Evolutionary conservation across 805 yeast species (phyloP).

Genomic region (Isabelozyma heimii): DNA sequence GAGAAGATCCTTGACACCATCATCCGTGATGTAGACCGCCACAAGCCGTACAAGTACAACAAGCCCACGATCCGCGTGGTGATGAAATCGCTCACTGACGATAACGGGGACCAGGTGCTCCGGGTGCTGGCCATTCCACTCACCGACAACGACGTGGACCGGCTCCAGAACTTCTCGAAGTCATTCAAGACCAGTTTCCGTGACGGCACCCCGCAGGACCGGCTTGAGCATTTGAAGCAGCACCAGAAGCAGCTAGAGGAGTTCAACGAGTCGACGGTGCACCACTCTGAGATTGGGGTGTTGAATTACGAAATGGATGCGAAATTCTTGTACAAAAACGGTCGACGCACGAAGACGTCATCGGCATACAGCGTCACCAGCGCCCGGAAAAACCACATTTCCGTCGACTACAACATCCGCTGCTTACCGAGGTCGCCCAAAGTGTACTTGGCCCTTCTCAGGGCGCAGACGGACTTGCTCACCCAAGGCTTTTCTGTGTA

Average conservation of each 20-base stretch:
- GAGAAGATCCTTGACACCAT: constrained; percentile 26
- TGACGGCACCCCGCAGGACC: constrained; percentile 18
- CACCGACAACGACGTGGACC: constrained; percentile 13
- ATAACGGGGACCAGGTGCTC: not conserved
- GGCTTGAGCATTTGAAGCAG: constrained; percentile 17
- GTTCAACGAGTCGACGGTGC: constrained; percentile 19
- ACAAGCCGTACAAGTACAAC: constrained; percentile 1
- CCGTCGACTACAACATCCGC: not conserved
- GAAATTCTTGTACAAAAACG: not conserved
- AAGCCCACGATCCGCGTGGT: constrained; percentile 27
- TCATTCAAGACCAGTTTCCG: constrained; percentile 30
- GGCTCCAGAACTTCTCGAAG: constrained; percentile 22
- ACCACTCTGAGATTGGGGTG: constrained; percentile 1
- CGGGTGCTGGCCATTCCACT: constrained; percentile 31
- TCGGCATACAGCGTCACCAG: not conserved
- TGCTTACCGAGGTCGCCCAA: not conserved
- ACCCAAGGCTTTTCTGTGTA: not conserved
- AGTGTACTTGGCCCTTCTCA: not conserved
- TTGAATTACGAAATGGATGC: constrained; percentile 4
- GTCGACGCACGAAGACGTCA: not conserved
- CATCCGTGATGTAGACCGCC: constrained; percentile 20
- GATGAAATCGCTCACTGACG: constrained; percentile 1
- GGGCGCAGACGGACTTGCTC: not conserved
- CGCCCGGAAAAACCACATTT: not conserved
- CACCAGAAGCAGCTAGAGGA: constrained; percentile 22